These are phyloP conservation scores for Daldinia sp. DNA, from an alignment of 2,329 filamentous ascomycete genomes.

Conservation along the genomic window DNA sequence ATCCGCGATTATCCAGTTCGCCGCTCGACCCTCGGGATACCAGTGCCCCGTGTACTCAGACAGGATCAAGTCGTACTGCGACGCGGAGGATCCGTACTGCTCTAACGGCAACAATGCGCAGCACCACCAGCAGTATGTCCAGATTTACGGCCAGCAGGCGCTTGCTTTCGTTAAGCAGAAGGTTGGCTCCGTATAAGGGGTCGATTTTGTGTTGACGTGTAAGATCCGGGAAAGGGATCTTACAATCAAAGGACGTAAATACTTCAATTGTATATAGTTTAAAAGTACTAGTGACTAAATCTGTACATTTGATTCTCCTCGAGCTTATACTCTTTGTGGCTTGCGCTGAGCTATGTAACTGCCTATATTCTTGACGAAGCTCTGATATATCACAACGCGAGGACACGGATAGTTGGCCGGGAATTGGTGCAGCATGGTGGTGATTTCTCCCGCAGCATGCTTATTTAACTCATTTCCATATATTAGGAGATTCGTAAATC, in stretches of 20 bases:
- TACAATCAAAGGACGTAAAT: too few species aligned
- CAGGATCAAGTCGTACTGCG: constrained; percentile 72
- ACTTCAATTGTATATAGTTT: neutral
- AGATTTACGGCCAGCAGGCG: constrained; percentile 67
- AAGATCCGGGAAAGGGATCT: neutral
- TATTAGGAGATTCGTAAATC: neutral
- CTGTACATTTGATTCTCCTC: neutral
- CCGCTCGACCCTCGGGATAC: constrained; percentile 65
- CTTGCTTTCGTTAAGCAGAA: constrained; percentile 63
- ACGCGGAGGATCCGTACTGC: constrained; percentile 70
- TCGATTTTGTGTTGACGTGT: neutral
- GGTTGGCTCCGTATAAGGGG: constrained; percentile 8
- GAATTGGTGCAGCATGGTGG: neutral
- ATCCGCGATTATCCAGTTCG: constrained; percentile 48
- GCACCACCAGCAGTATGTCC: constrained; percentile 70
- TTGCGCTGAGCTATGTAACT: neutral
- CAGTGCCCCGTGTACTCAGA: constrained; percentile 58
- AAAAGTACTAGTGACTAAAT: neutral
- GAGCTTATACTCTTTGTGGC: neutral
- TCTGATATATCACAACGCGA: neutral
- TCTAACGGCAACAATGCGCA: constrained; percentile 69
- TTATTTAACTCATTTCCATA: neutral
- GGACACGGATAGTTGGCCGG: neutral
- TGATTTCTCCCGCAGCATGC: neutral
- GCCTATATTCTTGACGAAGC: neutral